Conservation (phyloP, 2,329 filamentous ascomycete genomes). For the Fusarium ramigenum region DNA sequence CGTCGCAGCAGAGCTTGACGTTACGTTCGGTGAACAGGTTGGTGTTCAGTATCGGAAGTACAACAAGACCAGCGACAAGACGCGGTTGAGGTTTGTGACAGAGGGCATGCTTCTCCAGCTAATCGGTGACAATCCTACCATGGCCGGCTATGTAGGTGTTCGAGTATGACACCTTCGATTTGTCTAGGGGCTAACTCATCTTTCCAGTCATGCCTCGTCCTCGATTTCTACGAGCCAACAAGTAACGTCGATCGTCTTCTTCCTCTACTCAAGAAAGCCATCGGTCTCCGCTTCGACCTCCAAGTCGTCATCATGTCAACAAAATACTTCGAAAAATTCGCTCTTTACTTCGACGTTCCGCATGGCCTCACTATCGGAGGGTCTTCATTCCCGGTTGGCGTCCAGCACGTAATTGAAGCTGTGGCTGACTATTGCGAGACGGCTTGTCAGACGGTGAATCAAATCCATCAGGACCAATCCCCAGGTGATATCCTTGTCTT, state of each 20-base stretch:
- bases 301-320: not conserved
- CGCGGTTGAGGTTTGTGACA: not conserved
- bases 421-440: rapidly evolving
- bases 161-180: not conserved
- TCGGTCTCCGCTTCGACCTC: not conserved
- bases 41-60: not conserved
- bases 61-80: not conserved
- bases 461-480: rapidly evolving
- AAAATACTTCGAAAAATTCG: not conserved
- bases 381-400: not conserved
- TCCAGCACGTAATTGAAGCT: not conserved
- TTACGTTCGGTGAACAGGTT: not conserved
- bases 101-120: not conserved
- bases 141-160: not conserved
- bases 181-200: not conserved
- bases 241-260: not conserved
- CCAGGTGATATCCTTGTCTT: not conserved
- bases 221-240: not conserved
- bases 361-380: not conserved
- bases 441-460: rapidly evolving
- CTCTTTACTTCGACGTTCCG: not conserved
- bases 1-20: not conserved
- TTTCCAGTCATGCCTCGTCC: not conserved
- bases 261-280: not conserved
- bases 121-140: not conserved